These are phyloP conservation scores for Penicillium malachiteum DNA, from an alignment of 495 filamentous ascomycete genomes.

Conservation along the genomic window DNA sequence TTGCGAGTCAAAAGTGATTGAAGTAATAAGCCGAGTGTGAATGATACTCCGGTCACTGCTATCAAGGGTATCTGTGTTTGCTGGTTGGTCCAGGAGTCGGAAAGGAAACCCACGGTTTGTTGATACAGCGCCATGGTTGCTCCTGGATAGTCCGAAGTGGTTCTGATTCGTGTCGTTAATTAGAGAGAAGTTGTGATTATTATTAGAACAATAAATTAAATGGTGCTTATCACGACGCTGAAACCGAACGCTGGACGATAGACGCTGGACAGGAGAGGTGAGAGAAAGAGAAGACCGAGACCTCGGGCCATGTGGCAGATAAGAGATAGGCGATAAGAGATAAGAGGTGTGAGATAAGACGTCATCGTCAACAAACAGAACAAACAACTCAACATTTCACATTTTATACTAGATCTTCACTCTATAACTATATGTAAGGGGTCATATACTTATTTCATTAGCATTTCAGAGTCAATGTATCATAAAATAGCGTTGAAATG, in stretches of 20 bases:
- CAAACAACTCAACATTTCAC: too few species aligned
- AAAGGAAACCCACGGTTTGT: conserved; percentile 40
- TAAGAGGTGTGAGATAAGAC: neutral
- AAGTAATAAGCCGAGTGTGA: conserved; percentile 42
- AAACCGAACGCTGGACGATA: neutral
- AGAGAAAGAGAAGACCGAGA: neutral
- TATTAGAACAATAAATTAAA: neutral
- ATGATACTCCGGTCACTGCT: conserved; percentile 41
- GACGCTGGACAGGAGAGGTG: neutral
- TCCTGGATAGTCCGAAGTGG: conserved; percentile 2
- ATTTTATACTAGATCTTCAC: too few species aligned
- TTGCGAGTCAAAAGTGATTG: conserved; percentile 32
- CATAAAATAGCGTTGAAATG: too few species aligned
- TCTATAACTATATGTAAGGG: too few species aligned
- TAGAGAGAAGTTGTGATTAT: neutral
- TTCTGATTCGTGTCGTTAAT: neutral
- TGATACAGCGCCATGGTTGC: conserved; percentile 38
- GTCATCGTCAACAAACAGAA: neutral
- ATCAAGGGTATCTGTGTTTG: conserved; percentile 41
- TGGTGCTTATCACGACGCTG: neutral
- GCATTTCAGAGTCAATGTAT: too few species aligned
- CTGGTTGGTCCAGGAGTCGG: conserved; percentile 37
- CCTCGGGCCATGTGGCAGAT: neutral
- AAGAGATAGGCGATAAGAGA: neutral
- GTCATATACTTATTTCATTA: too few species aligned